phyloP scores from a whole-genome alignment of 106 monocot genomes.

The Acanthochlamys bracteata region DNA sequence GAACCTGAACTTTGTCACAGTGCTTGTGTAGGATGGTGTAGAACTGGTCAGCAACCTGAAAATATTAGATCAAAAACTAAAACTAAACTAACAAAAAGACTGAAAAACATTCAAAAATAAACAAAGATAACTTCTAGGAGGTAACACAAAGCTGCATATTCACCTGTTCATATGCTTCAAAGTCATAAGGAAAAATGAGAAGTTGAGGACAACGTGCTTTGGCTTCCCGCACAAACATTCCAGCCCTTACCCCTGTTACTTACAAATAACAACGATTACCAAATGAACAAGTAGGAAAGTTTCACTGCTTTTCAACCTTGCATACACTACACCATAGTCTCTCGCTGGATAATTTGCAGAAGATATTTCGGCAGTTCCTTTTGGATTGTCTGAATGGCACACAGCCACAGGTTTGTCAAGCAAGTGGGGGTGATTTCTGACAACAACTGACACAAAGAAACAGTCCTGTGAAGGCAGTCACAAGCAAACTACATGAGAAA shows the following conservation, averaged over 20 bases:
- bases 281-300: no score
- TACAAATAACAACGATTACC: neutral
- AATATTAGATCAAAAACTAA: constrained; percentile 7
- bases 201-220: constrained; percentile 77
- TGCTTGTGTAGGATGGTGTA: constrained; percentile 87
- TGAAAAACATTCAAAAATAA: neutral
- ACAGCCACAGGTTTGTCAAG: constrained; percentile 85
- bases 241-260: constrained; percentile 65
- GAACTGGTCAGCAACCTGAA: constrained; percentile 96
- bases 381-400: constrained; percentile 90
- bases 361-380: constrained; percentile 97
- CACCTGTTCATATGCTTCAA: constrained; percentile 88
- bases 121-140: neutral
- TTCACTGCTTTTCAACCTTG: no score
- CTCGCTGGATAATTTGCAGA: constrained; percentile 96
- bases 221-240: constrained; percentile 97
- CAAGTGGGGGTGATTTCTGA: constrained; percentile 65
- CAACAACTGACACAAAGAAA: constrained; percentile 88
- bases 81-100: neutral
- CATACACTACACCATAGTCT: constrained; percentile 39
- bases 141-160: neutral
- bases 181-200: constrained; percentile 82
- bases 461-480: constrained; percentile 54
- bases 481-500: no score
- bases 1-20: constrained; percentile 60